phyloP scores from a whole-genome alignment of 164 flowering plant genomes.

The Umbilicus rupestris region DNA sequence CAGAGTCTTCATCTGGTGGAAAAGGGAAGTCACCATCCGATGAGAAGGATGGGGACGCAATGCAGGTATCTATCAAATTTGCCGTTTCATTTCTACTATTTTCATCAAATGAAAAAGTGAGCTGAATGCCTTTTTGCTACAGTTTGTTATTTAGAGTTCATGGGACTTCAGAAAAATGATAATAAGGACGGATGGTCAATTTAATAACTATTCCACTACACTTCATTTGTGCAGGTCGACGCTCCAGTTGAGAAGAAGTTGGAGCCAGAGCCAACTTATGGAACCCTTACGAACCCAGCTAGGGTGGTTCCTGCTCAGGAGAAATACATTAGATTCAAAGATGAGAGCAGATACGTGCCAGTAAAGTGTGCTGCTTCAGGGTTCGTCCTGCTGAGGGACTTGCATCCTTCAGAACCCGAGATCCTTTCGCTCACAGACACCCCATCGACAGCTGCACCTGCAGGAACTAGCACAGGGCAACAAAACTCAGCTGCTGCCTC shows the following conservation, averaged over 20 bases:
- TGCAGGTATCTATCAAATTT: conserved; percentile 56
- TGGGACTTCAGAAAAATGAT: background rate
- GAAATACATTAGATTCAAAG: conserved; percentile 66
- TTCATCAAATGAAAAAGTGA: too few species aligned
- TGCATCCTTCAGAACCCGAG: conserved; percentile 77
- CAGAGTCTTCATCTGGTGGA: conserved; percentile 38
- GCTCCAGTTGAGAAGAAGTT: conserved; percentile 51
- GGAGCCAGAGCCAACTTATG: conserved; percentile 74
- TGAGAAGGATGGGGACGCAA: conserved; percentile 77
- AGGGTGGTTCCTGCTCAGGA: conserved; percentile 94
- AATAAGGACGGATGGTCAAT: background rate
- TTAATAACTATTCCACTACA: background rate
- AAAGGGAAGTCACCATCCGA: conserved; percentile 43
- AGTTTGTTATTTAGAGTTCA: background rate
- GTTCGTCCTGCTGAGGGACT: conserved; percentile 81
- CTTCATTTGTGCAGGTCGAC: conserved; percentile 51
- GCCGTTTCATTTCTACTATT: background rate
- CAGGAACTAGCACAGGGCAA: conserved; percentile 40
- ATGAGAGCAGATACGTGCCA: conserved; percentile 80
- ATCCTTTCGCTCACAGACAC: conserved; percentile 81
- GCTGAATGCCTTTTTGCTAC: background rate
- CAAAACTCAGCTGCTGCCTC: conserved; percentile 57
- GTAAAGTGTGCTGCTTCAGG: conserved; percentile 82
- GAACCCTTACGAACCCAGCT: conserved; percentile 78
- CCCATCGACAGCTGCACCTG: conserved; percentile 51